Base-by-base conservation (phyloP, 306 rosid genomes). In the Glycine soja region DNA sequence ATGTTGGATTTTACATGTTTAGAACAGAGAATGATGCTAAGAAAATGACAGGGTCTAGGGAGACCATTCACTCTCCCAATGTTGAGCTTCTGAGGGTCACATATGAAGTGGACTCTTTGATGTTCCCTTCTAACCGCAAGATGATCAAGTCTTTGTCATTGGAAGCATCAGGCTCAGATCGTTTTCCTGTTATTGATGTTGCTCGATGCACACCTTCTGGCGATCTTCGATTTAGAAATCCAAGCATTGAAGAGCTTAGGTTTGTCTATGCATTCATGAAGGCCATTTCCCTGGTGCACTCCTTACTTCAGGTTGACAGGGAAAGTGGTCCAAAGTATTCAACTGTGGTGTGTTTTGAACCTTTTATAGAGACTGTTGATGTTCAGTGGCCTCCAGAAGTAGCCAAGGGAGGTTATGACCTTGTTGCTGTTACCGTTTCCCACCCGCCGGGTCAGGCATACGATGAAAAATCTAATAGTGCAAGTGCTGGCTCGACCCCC, bases 31-130 rank as follows among this genome's bases (percentile, higher is more conserved):
- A 36, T 71, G 97, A 90, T 81, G 93, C 92, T 7, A 87, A 65
- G 88, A 90, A 83, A 80, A 90, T 91, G 97, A 88, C 90, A 10
- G 97, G 93, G 32, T 75, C 89, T 13, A 91, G 92, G 47, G 97
- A 91, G 75, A 91, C 91, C 3, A 48, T 87, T 51, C 85, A 69
- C 57, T 84, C 82, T 65, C 90, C 92, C 0, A 88, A 88, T 79
- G 82, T 87, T 59, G 93, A 91, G 88, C 84, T 91, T 76, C 74
- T 90, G 24, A 86, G 97, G 82, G 91, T 88, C 77, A 91, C 93
- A 2, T 91, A 62, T 73, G 97, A 85, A 68, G 71, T 59, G 12
- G 90, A 90, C 74, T 82, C 90, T 3, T 70, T 88, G 87, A 87
- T 90, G 97, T 82, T 91, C 78, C 91, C 91, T 71, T 87, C 90